These are phyloP conservation scores for Geotrichum candidum DNA, from an alignment of 1,139 yeast genomes.

Conservation along the genomic window DNA sequence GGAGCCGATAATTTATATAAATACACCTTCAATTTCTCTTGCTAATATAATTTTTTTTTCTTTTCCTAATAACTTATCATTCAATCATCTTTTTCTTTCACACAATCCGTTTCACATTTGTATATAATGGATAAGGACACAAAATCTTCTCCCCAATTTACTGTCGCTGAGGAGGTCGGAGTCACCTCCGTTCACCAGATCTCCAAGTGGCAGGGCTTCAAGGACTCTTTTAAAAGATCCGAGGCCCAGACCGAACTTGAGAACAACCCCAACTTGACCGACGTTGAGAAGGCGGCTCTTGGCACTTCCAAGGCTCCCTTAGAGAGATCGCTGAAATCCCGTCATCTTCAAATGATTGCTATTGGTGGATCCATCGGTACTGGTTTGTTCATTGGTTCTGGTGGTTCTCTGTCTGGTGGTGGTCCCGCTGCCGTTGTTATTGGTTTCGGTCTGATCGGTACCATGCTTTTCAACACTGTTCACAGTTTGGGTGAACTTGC, in stretches of 20 bases:
- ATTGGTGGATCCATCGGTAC: constrained; percentile 84
- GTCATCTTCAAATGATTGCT: constrained; percentile 65
- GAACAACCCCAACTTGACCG: constrained; percentile 22
- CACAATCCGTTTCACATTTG: background rate
- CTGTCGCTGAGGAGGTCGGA: constrained; percentile 17
- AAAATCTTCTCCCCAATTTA: constrained; percentile 11
- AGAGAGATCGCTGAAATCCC: constrained; percentile 40
- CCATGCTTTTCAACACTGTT: constrained; percentile 47
- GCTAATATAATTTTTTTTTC: background rate
- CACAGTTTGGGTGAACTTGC: constrained; percentile 58
- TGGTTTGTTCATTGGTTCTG: constrained; percentile 71
- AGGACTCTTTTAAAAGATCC: constrained; percentile 26
- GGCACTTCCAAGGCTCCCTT: constrained; percentile 37
- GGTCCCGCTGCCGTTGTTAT: constrained; percentile 69
- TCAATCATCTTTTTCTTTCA: background rate
- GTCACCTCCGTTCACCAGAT: constrained; percentile 6
- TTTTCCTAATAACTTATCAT: background rate
- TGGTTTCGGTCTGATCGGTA: constrained; percentile 44
- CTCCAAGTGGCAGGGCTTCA: constrained; percentile 24
- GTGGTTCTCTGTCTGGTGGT: constrained; percentile 57
- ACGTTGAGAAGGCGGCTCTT: constrained; percentile 26
- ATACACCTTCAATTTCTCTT: background rate
- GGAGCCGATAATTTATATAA: background rate
- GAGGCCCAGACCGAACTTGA: constrained; percentile 20
- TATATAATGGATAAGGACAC: background rate